A percentile compares a stretch with the other conserved stretches of the same genome.
Evolutionary conservation across 192 early-diverging fungal genomes (phyloP).

Genomic region (Backusella westeae): DNA sequence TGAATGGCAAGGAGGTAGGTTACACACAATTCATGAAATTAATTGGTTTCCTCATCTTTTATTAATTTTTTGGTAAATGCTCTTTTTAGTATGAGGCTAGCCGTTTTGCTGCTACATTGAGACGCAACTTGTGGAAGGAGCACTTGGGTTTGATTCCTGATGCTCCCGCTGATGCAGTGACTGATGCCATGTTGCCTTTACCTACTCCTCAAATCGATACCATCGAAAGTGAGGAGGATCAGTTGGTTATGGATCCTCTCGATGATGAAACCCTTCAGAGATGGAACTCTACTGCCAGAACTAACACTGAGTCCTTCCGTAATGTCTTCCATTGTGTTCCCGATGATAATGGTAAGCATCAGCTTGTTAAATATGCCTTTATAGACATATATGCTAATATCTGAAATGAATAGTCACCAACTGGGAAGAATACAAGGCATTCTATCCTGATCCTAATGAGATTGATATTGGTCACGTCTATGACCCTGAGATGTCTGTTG

Average conservation of each 20-base stretch:
- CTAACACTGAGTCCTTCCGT: constrained; percentile 69
- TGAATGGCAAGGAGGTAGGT: constrained; percentile 66
- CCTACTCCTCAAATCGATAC: constrained; percentile 28
- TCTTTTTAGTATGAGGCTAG: constrained; percentile 63
- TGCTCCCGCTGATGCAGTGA: constrained; percentile 35
- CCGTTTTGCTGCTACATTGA: constrained; percentile 69
- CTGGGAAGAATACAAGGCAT: constrained; percentile 47
- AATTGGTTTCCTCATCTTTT: constrained; percentile 27
- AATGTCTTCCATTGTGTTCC: constrained; percentile 84
- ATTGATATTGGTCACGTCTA: constrained; percentile 45
- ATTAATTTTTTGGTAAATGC: background rate
- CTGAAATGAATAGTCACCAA: constrained; percentile 17
- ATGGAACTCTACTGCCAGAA: constrained; percentile 63
- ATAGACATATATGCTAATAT: background rate
- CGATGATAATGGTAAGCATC: constrained; percentile 55
- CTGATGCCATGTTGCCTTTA: constrained; percentile 29
- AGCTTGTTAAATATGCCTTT: background rate
- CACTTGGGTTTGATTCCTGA: constrained; percentile 73
- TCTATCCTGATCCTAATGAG: constrained; percentile 40
- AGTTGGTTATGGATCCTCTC: constrained; percentile 66
- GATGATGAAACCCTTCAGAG: constrained; percentile 53
- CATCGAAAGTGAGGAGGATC: constrained; percentile 31
- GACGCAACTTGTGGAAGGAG: constrained; percentile 76
- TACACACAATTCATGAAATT: background rate
- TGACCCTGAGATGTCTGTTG: constrained; percentile 36